Base-by-base conservation (phyloP, 2,329 filamentous ascomycete species). In the Macroventuria anomochaeta region DNA sequence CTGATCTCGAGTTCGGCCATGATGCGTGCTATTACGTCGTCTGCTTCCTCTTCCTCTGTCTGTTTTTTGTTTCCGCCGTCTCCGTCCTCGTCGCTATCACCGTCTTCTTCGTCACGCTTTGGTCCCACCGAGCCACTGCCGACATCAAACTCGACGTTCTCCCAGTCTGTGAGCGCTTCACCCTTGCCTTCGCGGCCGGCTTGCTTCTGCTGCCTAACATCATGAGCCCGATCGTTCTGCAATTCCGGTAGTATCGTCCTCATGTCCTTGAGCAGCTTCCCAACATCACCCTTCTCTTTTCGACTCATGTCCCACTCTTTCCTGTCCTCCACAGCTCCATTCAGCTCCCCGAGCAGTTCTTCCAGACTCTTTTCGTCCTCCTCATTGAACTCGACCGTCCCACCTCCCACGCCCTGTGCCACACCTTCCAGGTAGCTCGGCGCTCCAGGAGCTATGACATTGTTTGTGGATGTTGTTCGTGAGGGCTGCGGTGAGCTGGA, bases 331-430 rank as follows among this genome's bases (percentile, higher is more conserved):
- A 68, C 53, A 20, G 64, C 53, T 7, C 55, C 58, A 23, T 68
- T 63, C 3, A 81, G 60, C 54, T 81, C 77, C 13, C 67, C 70
- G 6, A 81, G 61, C 17, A 81, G 58, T 47, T 80, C 76, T 26
- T 81, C 79, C n/a, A 81, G 60, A 21, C 70, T 77, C 60, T 74
- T 74, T 51, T 79, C 79, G 47, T 80, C 76, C 42, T 74, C 76
- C 17, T 64, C 67, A 53, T 75, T 69, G 40, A 67, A 64, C 11
- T 71, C 64, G 3, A 68, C 56, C 59, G 56, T 53, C 2, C 51
- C 55, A 12, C 63, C 62, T 13, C 65, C 65, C 5, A 72, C 46
- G 2, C 70, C 70, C 38, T 71, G 66, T 7, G 67, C 67, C 32
- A 72, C 55, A 2, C 65, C 70, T 53, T 72, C 68, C 0, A 73